Evolutionary conservation across 2,329 filamentous ascomycete genomes (phyloP), one percentile per base, ranked within the genome.

Genomic region (Lasiodiplodia gonubiensis): DNA sequence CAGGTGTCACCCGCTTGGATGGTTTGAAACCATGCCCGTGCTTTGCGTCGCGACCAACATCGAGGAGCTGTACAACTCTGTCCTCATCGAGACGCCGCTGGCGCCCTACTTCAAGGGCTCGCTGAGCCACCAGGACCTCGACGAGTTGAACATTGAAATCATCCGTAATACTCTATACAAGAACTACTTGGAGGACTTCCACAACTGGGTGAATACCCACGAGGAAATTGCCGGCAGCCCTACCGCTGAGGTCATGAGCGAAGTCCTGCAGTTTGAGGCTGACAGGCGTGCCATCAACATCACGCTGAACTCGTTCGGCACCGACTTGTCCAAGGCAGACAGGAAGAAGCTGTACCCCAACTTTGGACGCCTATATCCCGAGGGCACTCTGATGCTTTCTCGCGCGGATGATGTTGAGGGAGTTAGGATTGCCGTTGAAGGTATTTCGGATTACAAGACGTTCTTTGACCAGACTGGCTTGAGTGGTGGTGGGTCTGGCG

Each of bases 111-210:
- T 99, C 88, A 98, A 99, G 83, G 93, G 93, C 73, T 97, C 92
- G 72, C 86, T 99, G 69, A 96, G 91, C 82, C 94, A 97, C 80
- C 93, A 97, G 79, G 95, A 99, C 78, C 86, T 99, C 60, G 95
- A 99, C 81, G 96, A 99, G 84, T 86, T 99, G 75, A 99, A 99
- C 83, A 99, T 99, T 74, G 95, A 99, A 83, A 99, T 99, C 80
- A 92, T 99, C 68, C 91, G 96, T 71, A 99, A 99, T 82, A 99
- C 94, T 0, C 85, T 99, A 42, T 99, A 98, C 86, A 99, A 99
- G 87, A 98, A 98, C 85, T 99, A 99, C 78, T 87, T 99, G 8
- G 95, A 99, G 79, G 95, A 98, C 78, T 99, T 99, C 80, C 89
- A 98, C 83, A 87, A 91, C 71, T 99, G 97, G 79, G 91, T 98